phyloP scores from a whole-genome alignment of 495 filamentous ascomycete species.

The Aspergillus cavernicola region DNA sequence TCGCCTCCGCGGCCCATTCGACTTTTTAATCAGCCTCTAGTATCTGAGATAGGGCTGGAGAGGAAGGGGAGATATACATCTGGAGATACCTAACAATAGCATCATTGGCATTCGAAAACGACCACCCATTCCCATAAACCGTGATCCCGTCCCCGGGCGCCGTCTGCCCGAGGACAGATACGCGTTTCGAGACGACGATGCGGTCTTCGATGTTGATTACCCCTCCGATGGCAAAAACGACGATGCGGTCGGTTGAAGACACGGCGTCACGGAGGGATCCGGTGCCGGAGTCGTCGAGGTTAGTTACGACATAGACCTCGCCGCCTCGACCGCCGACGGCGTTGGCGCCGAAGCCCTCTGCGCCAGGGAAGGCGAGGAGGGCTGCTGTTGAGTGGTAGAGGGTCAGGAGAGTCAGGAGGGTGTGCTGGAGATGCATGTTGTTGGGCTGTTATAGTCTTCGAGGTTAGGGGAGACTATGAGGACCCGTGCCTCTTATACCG shows the following conservation, averaged over 20 bases:
- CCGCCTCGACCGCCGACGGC: conserved; percentile 16
- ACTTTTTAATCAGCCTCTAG: conserved; percentile 2
- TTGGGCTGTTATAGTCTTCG: too few relatives aligned
- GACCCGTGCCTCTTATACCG: background rate
- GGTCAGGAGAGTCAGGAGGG: background rate
- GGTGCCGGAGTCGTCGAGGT: conserved; percentile 16
- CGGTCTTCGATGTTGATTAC: conserved; percentile 18
- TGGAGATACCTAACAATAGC: conserved; percentile 19
- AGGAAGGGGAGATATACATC: conserved; percentile 7
- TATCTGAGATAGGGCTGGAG: background rate
- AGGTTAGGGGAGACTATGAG: background rate
- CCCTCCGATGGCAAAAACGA: conserved; percentile 17
- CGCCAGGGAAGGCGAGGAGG: conserved; percentile 18
- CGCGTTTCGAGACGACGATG: conserved; percentile 19
- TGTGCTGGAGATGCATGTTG: conserved; percentile 3
- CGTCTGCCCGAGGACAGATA: conserved; percentile 18
- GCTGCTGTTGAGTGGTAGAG: conserved; percentile 4
- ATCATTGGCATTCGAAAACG: conserved; percentile 18
- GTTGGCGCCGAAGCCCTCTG: conserved; percentile 18
- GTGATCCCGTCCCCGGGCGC: conserved; percentile 19
- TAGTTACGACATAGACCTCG: conserved; percentile 16
- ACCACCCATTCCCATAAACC: conserved; percentile 19
- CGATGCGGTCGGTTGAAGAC: conserved; percentile 14
- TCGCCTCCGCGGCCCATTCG: conserved; percentile 16
- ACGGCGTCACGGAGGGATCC: conserved; percentile 18